Conservation (phyloP, 306 rosid genomes). For the Quercus wislizeni region DNA sequence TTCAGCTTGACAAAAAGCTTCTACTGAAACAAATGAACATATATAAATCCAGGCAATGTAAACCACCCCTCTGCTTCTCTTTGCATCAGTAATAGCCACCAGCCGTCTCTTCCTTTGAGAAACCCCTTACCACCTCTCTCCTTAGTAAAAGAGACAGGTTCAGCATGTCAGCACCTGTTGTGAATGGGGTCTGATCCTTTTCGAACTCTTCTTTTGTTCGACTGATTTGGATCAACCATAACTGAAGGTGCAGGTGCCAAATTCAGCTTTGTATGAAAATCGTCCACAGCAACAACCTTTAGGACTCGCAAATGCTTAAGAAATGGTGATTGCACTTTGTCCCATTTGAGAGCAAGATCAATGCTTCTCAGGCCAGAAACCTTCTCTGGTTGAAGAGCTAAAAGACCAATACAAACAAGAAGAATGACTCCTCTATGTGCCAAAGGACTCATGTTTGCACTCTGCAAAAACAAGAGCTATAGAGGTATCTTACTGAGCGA, state of each 20-base stretch:
- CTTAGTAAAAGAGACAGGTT: conserved; percentile 9
- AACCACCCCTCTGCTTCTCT: conserved; percentile 30
- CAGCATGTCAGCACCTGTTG: conserved; percentile 63
- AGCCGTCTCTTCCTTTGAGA: conserved; percentile 20
- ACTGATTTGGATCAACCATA: conserved; percentile 62
- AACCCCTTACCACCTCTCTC: conserved; percentile 23
- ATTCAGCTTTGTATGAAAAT: conserved; percentile 43
- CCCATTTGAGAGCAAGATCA: conserved; percentile 70
- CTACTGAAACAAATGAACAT: conserved; percentile 17
- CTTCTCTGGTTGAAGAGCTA: conserved; percentile 60
- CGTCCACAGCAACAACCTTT: conserved; percentile 48
- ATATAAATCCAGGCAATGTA: conserved; percentile 34
- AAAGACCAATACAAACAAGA: conserved; percentile 49
- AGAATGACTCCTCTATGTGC: conserved; percentile 42
- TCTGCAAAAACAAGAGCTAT: conserved; percentile 23
- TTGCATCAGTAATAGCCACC: conserved; percentile 24
- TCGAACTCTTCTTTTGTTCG: conserved; percentile 66
- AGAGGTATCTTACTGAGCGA: conserved; percentile 19
- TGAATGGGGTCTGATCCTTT: conserved; percentile 95
- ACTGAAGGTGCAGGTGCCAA: conserved; percentile 73
- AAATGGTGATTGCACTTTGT: conserved; percentile 32
- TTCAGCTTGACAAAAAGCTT: conserved; percentile 35
- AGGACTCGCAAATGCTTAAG: conserved; percentile 40
- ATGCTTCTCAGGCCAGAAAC: conserved; percentile 60
- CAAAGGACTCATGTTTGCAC: conserved; percentile 51